phyloP scores from a whole-genome alignment of 1,139 yeast genomes.

The Tardiomyces depauwii region DNA sequence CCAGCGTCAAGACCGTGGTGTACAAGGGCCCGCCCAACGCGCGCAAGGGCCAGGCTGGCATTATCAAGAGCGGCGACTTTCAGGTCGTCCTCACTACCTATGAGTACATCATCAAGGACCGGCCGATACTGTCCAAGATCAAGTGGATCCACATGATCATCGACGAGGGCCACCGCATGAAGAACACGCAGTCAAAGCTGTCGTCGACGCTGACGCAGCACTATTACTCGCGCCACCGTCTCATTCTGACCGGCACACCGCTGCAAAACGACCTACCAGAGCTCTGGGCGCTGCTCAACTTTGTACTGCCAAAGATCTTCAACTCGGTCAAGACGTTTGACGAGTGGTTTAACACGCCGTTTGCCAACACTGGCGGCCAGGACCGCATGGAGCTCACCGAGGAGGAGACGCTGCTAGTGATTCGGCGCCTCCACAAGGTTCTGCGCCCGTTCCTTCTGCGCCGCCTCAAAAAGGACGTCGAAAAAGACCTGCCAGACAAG shows the following conservation, averaged over 20 bases:
- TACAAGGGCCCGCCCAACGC: slow-evolving; percentile 62
- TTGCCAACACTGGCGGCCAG: slow-evolving; percentile 90
- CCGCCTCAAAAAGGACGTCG: slow-evolving; percentile 94
- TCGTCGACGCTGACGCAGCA: slow-evolving; percentile 73
- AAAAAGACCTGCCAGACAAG: slow-evolving; percentile 90
- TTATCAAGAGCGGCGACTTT: slow-evolving; percentile 67
- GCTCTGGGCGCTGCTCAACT: slow-evolving; percentile 90
- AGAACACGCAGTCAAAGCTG: slow-evolving; percentile 80
- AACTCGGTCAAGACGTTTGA: slow-evolving; percentile 97
- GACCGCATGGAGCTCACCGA: slow-evolving; percentile 90
- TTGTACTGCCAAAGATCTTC: slow-evolving; percentile 90
- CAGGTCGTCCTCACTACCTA: slow-evolving; percentile 80
- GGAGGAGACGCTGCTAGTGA: slow-evolving; percentile 90
- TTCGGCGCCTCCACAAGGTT: slow-evolving; percentile 92
- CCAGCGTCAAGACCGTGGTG: slow-evolving; percentile 28
- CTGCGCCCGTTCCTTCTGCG: slow-evolving; percentile 88
- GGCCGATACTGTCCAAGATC: slow-evolving; percentile 64
- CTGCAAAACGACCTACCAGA: slow-evolving; percentile 94
- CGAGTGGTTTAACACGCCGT: slow-evolving; percentile 98
- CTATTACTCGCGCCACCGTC: slow-evolving; percentile 73
- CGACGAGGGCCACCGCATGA: slow-evolving; percentile 99
- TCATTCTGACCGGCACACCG: slow-evolving; percentile 96
- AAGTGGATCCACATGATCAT: slow-evolving; percentile 96
- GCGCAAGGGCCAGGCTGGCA: slow-evolving; percentile 65
- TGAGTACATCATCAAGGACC: slow-evolving; percentile 69